phyloP scores from a whole-genome alignment of 2,329 filamentous ascomycete genomes.

The Aureobasidium sp. region DNA sequence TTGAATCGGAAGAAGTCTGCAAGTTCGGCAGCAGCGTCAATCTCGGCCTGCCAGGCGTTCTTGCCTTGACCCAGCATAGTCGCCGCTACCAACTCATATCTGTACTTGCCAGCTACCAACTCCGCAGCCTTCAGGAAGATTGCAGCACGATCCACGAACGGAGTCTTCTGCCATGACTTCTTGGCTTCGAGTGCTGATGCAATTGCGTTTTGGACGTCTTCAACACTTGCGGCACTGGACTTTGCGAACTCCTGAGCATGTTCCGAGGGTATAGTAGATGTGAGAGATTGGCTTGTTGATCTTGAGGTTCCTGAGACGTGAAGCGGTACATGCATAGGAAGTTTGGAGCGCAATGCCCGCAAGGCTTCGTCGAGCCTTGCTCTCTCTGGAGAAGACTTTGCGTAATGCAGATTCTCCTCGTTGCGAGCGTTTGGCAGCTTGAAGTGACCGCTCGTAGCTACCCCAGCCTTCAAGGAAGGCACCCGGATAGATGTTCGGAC shows the following conservation, averaged over 20 bases:
- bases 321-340: not conserved
- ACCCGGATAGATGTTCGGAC: too few species aligned
- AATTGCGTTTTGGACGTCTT: constrained; percentile 20
- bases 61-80: constrained; percentile 37
- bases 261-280: not conserved
- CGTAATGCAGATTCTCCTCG: constrained; percentile 8
- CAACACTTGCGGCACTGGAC: constrained; percentile 9
- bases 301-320: not conserved
- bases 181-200: constrained; percentile 27
- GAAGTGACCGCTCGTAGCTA: constrained; percentile 10
- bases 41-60: constrained; percentile 33
- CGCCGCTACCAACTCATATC: constrained; percentile 29
- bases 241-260: not conserved
- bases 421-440: constrained; percentile 8
- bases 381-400: not conserved
- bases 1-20: constrained; percentile 32
- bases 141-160: constrained; percentile 29
- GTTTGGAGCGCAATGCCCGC: not conserved
- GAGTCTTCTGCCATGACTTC: constrained; percentile 25
- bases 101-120: constrained; percentile 23
- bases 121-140: constrained; percentile 29
- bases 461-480: not conserved
- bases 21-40: constrained; percentile 29
- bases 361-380: not conserved
- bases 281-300: not conserved